phyloP scores from a whole-genome alignment of 2,329 filamentous ascomycete species.

The Aureobasidium sp. region DNA sequence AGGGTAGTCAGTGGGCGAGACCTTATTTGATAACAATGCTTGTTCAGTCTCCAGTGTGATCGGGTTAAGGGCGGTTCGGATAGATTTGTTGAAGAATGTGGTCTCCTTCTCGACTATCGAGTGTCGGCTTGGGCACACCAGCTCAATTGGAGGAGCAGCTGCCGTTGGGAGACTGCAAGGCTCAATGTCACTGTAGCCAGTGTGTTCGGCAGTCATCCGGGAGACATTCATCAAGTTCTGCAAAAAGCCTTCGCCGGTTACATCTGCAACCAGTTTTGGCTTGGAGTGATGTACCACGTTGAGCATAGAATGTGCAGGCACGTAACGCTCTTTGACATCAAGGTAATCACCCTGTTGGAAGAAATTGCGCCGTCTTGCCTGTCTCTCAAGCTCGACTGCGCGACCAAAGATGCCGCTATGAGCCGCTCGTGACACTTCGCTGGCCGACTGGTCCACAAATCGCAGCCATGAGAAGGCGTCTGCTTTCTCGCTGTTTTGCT shows the following conservation, averaged over 20 bases:
- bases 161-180: constrained; percentile 71
- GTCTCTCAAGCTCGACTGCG: constrained; percentile 51
- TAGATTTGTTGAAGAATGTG: constrained; percentile 67
- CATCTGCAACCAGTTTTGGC: constrained; percentile 47
- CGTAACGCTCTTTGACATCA: constrained; percentile 51
- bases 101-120: constrained; percentile 59
- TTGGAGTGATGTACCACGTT: constrained; percentile 50
- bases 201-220: constrained; percentile 52
- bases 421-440: constrained; percentile 64
- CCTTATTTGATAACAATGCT: constrained; percentile 64
- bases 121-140: constrained; percentile 65
- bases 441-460: constrained; percentile 70
- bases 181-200: constrained; percentile 69
- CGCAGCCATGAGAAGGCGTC: constrained; percentile 82
- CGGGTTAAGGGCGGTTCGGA: constrained; percentile 72
- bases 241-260: constrained; percentile 66
- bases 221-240: constrained; percentile 73
- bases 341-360: constrained; percentile 26
- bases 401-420: constrained; percentile 67
- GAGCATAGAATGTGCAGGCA: constrained; percentile 71
- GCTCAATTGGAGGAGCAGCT: constrained; percentile 76
- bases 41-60: constrained; percentile 58
- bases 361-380: constrained; percentile 44
- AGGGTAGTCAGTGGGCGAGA: constrained; percentile 60
- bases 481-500: constrained; percentile 52